Conservation (phyloP, 345 rosid species). For the Clausena lansium region DNA sequence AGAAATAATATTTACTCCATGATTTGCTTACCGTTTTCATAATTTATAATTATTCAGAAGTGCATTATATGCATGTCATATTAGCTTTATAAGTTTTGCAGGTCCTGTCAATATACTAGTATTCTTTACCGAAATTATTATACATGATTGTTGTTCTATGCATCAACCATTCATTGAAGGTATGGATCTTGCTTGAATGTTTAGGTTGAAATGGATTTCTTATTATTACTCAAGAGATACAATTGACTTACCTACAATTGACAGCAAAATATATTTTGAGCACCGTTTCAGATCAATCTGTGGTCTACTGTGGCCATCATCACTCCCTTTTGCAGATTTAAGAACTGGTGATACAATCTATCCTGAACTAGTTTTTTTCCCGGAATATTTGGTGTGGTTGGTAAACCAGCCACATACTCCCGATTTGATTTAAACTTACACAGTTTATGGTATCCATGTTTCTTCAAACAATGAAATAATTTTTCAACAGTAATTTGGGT, state of each 20-base stretch:
- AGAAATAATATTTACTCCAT: not conserved
- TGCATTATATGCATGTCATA: slow-evolving; percentile 20
- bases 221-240: not conserved
- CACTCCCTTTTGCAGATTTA: slow-evolving; percentile 9
- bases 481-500: not conserved
- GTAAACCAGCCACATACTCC: not conserved
- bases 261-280: slow-evolving; percentile 15
- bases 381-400: not conserved
- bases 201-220: slow-evolving; percentile 18
- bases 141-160: slow-evolving; percentile 27
- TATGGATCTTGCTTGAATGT: slow-evolving; percentile 27
- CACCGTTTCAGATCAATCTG: slow-evolving; percentile 10
- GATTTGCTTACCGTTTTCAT: not conserved
- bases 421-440: not conserved
- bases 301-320: slow-evolving; percentile 18
- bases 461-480: not conserved
- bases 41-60: not conserved
- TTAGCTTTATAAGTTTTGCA: slow-evolving; percentile 36
- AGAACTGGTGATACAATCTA: slow-evolving; percentile 18
- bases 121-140: slow-evolving; percentile 21
- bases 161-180: slow-evolving; percentile 38
- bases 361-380: not conserved
- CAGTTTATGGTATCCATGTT: not conserved
- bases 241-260: slow-evolving; percentile 5
- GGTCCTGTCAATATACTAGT: slow-evolving; percentile 27